Percentiles rank a stretch among this genome's conserved stretches.
These are phyloP conservation scores for Pedinophyceae sp. DNA, from an alignment of 139 green algal genomes.

Conservation along the genomic window DNA sequence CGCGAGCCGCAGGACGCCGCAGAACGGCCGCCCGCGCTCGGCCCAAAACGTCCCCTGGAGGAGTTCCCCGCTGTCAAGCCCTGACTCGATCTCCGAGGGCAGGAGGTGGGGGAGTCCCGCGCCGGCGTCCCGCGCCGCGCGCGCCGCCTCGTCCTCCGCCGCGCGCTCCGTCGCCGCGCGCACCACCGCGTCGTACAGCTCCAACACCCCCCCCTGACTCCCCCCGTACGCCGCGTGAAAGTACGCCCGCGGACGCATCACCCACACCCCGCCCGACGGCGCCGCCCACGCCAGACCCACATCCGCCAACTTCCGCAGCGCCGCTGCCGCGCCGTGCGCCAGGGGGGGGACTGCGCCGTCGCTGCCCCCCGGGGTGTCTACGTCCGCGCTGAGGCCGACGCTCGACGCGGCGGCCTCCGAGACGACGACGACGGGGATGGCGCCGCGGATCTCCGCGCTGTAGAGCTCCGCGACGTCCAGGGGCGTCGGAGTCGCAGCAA, in stretches of 20 bases:
- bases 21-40: no score
- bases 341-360: background rate
- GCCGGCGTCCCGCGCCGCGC: background rate
- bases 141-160: background rate
- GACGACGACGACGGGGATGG: conserved; percentile 21
- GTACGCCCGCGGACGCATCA: conserved; percentile 9
- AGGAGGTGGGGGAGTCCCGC: conserved; percentile 14
- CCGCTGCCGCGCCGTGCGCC: background rate
- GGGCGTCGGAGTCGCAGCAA: no score
- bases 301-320: background rate
- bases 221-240: conserved; percentile 12
- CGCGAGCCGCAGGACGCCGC: no score
- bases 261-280: conserved; percentile 6
- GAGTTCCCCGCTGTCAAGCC: conserved; percentile 12
- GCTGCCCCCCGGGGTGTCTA: background rate
- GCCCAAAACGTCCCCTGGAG: no score
- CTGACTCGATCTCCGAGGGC: conserved; percentile 15
- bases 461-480: no score
- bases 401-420: conserved; percentile 9
- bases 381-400: background rate
- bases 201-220: conserved; percentile 1
- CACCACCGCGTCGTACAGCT: conserved; percentile 17
- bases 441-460: conserved; percentile 16
- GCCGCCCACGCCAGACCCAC: background rate
- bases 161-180: background rate